These are phyloP conservation scores for Nakazawaea laoshanensis DNA, from an alignment of 805 yeast species.

Conservation along the genomic window DNA sequence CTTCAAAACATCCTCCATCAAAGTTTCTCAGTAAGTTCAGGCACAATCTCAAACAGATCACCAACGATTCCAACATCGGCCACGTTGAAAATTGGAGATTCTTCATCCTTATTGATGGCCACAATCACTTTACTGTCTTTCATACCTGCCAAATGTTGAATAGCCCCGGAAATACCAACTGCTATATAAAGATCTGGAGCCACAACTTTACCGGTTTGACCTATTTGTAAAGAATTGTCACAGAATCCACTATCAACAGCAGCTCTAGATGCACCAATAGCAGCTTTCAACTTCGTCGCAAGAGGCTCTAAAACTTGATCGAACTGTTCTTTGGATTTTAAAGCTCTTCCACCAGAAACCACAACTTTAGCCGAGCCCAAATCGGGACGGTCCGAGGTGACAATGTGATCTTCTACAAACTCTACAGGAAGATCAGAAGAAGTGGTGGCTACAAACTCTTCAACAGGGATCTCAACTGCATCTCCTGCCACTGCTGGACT, in stretches of 20 bases:
- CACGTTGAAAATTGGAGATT: constrained; percentile 85
- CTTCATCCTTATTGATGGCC: constrained; percentile 90
- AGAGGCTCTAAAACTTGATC: constrained; percentile 71
- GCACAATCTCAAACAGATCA: constrained; percentile 77
- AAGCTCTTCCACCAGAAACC: constrained; percentile 91
- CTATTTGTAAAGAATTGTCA: constrained; percentile 93
- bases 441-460: constrained; percentile 32
- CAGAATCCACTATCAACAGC: constrained; percentile 96
- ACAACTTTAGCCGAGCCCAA: constrained; percentile 74
- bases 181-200: constrained; percentile 95
- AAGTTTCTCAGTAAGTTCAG: constrained; percentile 81
- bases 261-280: constrained; percentile 96
- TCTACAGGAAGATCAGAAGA: constrained; percentile 33
- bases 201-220: constrained; percentile 96
- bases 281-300: constrained; percentile 80
- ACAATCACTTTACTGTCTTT: constrained; percentile 91
- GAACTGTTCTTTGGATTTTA: constrained; percentile 83
- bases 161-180: constrained; percentile 93
- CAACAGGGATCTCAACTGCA: constrained; percentile 30
- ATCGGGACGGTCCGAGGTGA: constrained; percentile 84
- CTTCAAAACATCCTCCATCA: constrained; percentile 14
- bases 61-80: constrained; percentile 90
- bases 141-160: constrained; percentile 98
- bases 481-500: constrained; percentile 30
- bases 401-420: constrained; percentile 71